Evolutionary conservation across 805 yeast species (phyloP), one percentile per base, ranked within the genome.

Genomic region (Ogataea corticis): DNA sequence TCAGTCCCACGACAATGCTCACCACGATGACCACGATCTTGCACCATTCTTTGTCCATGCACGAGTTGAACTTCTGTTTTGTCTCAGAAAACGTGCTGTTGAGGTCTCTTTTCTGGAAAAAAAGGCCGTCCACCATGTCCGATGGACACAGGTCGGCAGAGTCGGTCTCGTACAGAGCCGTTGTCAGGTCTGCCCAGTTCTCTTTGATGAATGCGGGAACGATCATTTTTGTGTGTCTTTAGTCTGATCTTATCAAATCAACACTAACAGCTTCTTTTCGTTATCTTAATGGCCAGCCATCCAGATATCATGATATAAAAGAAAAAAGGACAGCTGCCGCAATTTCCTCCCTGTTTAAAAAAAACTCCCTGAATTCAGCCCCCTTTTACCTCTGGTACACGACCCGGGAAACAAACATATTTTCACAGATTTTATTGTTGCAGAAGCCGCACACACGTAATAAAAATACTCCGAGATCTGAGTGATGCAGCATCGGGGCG

Each of bases 21-120:
- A 86, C 84, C 12, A 85, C 87, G 35, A 87, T 86, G 3, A 87
- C 91, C 16, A 84, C 77, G 46, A 86, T 78, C 59, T 87, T 87
- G 65, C 96, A 87, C 38, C 82, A 72, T 36, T 68, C 81, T 63
- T 85, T 84, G 58, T 75, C 84, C 92, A 85, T 86, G 66, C 96
- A 87, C 2, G 87, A 77, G 58, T 83, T 80, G 94, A 95, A 87
- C 3, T 55, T 53, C 15, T 37, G 33, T 32, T 56, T 55, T 2
- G 50, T 50, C 10, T 50, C 45, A 29, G 45, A 18, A 31, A 47
- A 27, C 13, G 43, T 18, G 3, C 16, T 25, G 29, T 21, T 17
- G 13, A 48, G 15, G 38, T 48, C 51, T 44, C 60, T 50, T 41
- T 57, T 55, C 13, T 42, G 45, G 9, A 51, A 36, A 3, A 49